phyloP scores from a whole-genome alignment of 768 basidiomycete genomes.

The Aureoboletus auriporus region DNA sequence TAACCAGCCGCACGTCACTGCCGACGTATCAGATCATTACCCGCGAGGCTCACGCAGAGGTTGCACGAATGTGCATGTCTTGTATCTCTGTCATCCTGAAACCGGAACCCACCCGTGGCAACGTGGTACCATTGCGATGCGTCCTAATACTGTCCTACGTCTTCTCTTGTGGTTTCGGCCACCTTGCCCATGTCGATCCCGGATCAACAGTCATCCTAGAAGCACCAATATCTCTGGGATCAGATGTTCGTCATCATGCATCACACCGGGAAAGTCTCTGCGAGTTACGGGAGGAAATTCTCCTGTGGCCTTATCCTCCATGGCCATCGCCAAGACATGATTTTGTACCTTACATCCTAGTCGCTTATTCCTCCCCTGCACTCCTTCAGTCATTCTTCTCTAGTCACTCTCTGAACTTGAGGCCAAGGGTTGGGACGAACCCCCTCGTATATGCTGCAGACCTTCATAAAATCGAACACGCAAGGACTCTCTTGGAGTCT shows the following conservation, averaged over 20 bases:
- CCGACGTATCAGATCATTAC: neutral
- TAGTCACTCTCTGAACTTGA: neutral
- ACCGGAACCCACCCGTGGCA: neutral
- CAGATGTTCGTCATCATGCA: neutral
- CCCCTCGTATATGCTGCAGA: no score
- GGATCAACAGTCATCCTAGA: neutral
- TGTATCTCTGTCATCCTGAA: neutral
- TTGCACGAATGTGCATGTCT: neutral
- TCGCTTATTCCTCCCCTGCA: neutral
- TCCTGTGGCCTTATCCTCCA: neutral
- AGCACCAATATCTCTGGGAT: neutral
- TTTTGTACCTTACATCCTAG: neutral
- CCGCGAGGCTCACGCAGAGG: neutral
- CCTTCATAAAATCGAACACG: neutral
- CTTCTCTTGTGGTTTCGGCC: neutral
- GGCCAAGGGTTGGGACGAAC: no score
- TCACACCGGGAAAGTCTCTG: constrained; percentile 1
- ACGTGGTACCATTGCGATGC: neutral
- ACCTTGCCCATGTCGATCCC: neutral
- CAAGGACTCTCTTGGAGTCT: neutral
- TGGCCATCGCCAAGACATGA: constrained; percentile 4
- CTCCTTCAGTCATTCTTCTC: constrained; percentile 1
- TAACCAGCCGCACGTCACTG: neutral
- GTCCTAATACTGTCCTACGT: neutral
- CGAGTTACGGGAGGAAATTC: neutral